Conservation (phyloP, 768 basidiomycete genomes). For the Baorangia bicolor region DNA sequence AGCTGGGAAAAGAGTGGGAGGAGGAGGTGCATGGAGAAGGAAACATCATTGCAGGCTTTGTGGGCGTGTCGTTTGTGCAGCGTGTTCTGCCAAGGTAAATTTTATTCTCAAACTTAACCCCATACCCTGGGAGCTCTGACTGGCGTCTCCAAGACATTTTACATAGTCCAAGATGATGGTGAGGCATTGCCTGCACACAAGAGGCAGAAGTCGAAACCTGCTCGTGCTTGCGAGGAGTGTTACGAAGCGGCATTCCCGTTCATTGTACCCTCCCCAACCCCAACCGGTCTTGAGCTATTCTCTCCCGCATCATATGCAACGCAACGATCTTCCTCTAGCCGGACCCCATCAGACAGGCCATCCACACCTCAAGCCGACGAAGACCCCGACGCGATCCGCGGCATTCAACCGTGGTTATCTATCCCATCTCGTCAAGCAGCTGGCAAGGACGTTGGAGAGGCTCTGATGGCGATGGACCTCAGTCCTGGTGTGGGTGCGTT, state of each 20-base stretch:
- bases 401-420: conserved; percentile 32
- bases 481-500: conserved; percentile 4
- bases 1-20: conserved; percentile 8
- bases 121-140: background rate
- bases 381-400: conserved; percentile 2
- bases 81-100: conserved; percentile 74
- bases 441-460: conserved; percentile 22
- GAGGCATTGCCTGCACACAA: conserved; percentile 41
- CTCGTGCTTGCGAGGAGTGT: conserved; percentile 83
- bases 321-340: conserved; percentile 8
- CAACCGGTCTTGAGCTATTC: background rate
- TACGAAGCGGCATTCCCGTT: conserved; percentile 84
- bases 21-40: conserved; percentile 44
- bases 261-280: background rate
- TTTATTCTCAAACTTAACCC: background rate
- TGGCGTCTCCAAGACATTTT: conserved; percentile 64
- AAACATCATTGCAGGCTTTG: conserved; percentile 88
- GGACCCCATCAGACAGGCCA: conserved; percentile 12
- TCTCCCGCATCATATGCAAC: conserved; percentile 6
- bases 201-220: conserved; percentile 55
- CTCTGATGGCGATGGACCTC: conserved; percentile 43
- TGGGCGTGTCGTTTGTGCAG: conserved; percentile 82
- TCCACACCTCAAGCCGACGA: conserved; percentile 23
- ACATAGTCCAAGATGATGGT: conserved; percentile 46
- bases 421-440: conserved; percentile 23